A percentile compares a stretch with the other conserved stretches of the same genome.
Conservation (phyloP, 495 filamentous ascomycete genomes). For the Annulohypoxylon moriforme region DNA sequence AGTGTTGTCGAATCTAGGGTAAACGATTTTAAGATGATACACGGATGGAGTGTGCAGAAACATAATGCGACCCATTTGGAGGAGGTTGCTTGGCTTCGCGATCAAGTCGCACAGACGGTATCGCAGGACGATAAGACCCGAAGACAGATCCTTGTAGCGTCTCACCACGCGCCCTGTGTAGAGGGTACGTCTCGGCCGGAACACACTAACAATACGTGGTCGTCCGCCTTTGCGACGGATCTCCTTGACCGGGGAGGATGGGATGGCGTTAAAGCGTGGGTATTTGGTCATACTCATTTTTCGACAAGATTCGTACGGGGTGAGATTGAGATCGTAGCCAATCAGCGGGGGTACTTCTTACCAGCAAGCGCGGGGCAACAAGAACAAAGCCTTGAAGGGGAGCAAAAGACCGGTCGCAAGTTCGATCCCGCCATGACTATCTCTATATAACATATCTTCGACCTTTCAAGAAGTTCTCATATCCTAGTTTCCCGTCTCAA, state of each 20-base stretch:
- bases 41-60: constrained; percentile 58
- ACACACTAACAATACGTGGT: neutral
- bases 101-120: constrained; percentile 48
- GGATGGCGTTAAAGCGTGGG: constrained; percentile 56
- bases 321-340: constrained; percentile 59
- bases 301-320: constrained; percentile 55
- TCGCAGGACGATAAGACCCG: constrained; percentile 6
- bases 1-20: neutral
- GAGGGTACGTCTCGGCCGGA: constrained; percentile 52
- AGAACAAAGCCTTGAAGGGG: neutral
- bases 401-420: neutral
- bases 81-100: constrained; percentile 61
- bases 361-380: constrained; percentile 10
- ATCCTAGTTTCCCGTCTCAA: no score
- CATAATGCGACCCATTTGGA: constrained; percentile 60
- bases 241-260: constrained; percentile 16
- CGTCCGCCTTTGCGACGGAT: neutral
- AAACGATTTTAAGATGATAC: constrained; percentile 51
- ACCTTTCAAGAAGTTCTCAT: neutral
- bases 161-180: constrained; percentile 65
- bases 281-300: constrained; percentile 67
- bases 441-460: neutral
- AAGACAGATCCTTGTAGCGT: constrained; percentile 60
- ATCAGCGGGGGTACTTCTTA: constrained; percentile 62
- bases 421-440: neutral